These are phyloP conservation scores for Citrus sp. DNA, from an alignment of 345 rosid species.

Conservation along the genomic window DNA sequence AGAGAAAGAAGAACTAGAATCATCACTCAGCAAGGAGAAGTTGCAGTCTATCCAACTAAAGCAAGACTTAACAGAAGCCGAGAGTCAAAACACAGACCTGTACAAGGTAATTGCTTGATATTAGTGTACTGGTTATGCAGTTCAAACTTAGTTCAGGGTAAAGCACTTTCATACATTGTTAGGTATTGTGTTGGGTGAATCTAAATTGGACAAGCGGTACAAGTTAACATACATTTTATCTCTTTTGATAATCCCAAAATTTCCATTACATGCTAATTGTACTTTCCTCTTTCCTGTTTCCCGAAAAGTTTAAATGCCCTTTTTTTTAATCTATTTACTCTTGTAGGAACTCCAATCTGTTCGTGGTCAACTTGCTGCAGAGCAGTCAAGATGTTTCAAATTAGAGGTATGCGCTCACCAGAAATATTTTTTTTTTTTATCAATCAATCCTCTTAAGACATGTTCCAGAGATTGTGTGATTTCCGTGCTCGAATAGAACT, in stretches of 20 bases:
- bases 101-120: slow-evolving; percentile 54
- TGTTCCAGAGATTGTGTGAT: background rate
- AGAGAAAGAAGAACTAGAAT: slow-evolving; percentile 82
- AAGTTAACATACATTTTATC: background rate
- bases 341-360: slow-evolving; percentile 90
- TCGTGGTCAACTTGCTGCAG: slow-evolving; percentile 93
- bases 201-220: background rate
- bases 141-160: background rate
- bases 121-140: background rate
- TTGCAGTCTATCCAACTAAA: slow-evolving; percentile 61
- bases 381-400: slow-evolving; percentile 97
- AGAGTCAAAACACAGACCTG: slow-evolving; percentile 66
- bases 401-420: slow-evolving; percentile 58
- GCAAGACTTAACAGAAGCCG: slow-evolving; percentile 75
- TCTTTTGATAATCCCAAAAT: background rate
- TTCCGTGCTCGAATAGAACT: background rate
- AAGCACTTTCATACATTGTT: no score
- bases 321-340: background rate
- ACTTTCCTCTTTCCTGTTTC: background rate
- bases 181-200: background rate
- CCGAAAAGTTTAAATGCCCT: background rate
- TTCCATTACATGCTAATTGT: background rate
- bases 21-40: slow-evolving; percentile 68
- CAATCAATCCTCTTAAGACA: no score
- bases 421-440: background rate